Evolutionary conservation across 345 rosid species (phyloP), one percentile per base, ranked within the genome.

Genomic region (Heritiera fomes): DNA sequence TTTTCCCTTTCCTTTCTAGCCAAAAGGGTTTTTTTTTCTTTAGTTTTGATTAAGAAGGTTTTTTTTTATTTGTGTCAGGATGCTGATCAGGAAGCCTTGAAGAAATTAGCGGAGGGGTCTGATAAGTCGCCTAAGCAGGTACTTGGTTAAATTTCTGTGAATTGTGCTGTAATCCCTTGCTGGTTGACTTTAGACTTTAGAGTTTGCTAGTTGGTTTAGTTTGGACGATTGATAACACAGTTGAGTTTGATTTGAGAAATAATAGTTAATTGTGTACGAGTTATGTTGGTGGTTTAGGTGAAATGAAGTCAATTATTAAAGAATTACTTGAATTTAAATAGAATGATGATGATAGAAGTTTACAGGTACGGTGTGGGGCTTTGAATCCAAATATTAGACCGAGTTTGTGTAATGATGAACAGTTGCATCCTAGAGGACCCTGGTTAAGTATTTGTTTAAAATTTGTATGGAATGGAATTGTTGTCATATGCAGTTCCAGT

Each of bases 11-110:
- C 6, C 6, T 28, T 6, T 8, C 49, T 46, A 2, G 47, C 9
- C 30, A 23, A 34, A n/a, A n/a, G n/a, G n/a, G n/a, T n/a, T 34
- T 1, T 34, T 1, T 34, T 34, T 34, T 34, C 3, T 34, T 34
- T 34, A 34, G 38, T 34, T 34, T 30, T 32, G 56, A 45, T 53
- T 81, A 77, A 67, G 11, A 23, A 6, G 23, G 38, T 56, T 56
- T 67, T n/a, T 20, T 60, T 50, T 60, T 69, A 58, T 18, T 80
- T 62, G 61, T 81, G 47, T 70, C 85, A 95, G 98, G 79, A 68
- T 74, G 64, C 46, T 76, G 98, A 95, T 63, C 94, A 87, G 82
- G 95, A 91, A 80, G 88, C 93, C 79, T 76, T 95, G 79, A 86
- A 85, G 89, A 80, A 80, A 77, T 75, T 95, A 80, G 75, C 85